These are phyloP conservation scores for Malus hybrid DNA, from an alignment of 331 rosid species.

Conservation along the genomic window DNA sequence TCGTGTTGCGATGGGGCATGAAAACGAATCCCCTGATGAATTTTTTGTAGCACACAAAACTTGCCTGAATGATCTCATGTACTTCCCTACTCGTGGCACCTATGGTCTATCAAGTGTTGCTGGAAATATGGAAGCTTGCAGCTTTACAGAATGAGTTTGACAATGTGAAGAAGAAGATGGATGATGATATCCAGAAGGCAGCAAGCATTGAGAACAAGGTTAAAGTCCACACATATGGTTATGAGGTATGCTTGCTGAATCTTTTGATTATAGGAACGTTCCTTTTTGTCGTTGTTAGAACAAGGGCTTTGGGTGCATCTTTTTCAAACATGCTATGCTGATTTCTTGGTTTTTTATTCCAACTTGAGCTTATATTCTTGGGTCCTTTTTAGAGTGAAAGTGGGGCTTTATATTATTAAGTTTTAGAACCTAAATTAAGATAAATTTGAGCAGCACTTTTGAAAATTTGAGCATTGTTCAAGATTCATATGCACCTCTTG, in stretches of 20 bases:
- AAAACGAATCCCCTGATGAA: conserved; percentile 65
- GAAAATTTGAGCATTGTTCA: not conserved
- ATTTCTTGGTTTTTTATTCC: not conserved
- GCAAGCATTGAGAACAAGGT: conserved; percentile 72
- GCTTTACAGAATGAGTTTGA: conserved; percentile 85
- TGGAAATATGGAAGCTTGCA: conserved; percentile 73
- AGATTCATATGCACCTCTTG: not conserved
- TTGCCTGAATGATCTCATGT: conserved; percentile 75
- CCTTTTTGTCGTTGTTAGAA: not conserved
- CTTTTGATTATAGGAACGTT: not conserved
- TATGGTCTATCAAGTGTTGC: conserved; percentile 91
- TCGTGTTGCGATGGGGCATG: conserved; percentile 83
- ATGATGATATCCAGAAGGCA: conserved; percentile 72
- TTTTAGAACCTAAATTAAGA: not conserved
- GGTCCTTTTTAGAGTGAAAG: not conserved
- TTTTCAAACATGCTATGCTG: not conserved
- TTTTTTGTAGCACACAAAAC: conserved; percentile 83
- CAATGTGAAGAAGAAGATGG: conserved; percentile 57
- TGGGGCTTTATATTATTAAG: not conserved
- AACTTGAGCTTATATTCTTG: not conserved
- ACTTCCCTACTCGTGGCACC: conserved; percentile 69
- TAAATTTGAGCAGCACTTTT: not conserved
- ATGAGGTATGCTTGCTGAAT: conserved; percentile 53
- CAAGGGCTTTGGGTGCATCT: not conserved
- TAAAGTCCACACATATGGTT: conserved; percentile 71